Evolutionary conservation across 768 basidiomycete genomes (phyloP), one percentile per base, ranked within the genome.

Genomic region (Gymnopilus dilepis): DNA sequence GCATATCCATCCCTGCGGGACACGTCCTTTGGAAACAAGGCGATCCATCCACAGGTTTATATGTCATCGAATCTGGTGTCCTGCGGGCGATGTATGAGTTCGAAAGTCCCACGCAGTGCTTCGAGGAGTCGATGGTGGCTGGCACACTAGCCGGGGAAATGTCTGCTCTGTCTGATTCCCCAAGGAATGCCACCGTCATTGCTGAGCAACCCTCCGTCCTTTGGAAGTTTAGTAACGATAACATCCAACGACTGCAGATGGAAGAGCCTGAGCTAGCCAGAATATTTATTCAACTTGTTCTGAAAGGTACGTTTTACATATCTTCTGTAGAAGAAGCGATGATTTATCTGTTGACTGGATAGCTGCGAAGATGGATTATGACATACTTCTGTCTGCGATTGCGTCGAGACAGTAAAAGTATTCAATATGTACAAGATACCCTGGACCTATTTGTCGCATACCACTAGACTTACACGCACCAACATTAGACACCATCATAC

Each of bases 101-200:
- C 70, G 86, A 86, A 2, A 86, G 86, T 51, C 85, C 91, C 65
- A 77, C 84, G 6, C 83, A 84, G 24, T 72, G 76, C 5, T 86
- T 94, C 51, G 89, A 92, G 69, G 95, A 97, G 76, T 92, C 91
- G 1, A 97, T 97, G 95, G 93, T 96, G 0, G 87, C 94, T 3
- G 96, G 95, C 2, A 94, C 95, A 0, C 77, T 98, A 2, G 94
- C 96, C 9, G 97, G 97, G 0, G 97, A 98, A 74, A 74, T 99
- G 55, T 89, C 93, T 0, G 92, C 91, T 37, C 77, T 99, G 12
- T 88, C 95, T 8, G 87, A 86, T 21, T 80, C 89, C 19, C 82
- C 86, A 17, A 82, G 97, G 50, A 99, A 97, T 70, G 91, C 95
- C 24, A 92, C 90, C 4, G 93, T 93, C 34, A 78, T 89, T 0